Evolutionary conservation across 1,139 yeast species (phyloP).

Genomic region (Protomyces inundatus): DNA sequence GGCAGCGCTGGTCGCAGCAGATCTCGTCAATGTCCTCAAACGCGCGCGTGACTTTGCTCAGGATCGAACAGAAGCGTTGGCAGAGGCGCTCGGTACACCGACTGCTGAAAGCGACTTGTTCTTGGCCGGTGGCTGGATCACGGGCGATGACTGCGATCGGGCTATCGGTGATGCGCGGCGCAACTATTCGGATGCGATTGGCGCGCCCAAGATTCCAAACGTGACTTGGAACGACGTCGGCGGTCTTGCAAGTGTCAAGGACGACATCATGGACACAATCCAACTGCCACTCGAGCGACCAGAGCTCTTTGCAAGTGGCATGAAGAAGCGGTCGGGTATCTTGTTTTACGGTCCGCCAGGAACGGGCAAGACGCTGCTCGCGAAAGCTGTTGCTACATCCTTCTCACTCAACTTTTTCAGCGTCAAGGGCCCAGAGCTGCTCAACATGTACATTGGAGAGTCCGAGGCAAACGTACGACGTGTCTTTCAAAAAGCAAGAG

Average conservation of each 20-base stretch:
- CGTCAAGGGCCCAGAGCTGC: slow-evolving; percentile 81
- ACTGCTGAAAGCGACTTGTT: slow-evolving; percentile 6
- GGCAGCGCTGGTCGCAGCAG: slow-evolving; percentile 89
- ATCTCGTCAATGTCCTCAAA: slow-evolving; percentile 64
- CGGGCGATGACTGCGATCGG: slow-evolving; percentile 59
- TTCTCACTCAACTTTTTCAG: slow-evolving; percentile 94
- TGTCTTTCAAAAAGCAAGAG: slow-evolving; percentile 89
- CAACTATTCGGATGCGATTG: slow-evolving; percentile 87
- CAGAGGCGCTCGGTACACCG: slow-evolving; percentile 32
- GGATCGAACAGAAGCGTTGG: slow-evolving; percentile 43
- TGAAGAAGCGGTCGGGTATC: slow-evolving; percentile 86
- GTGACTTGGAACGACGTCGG: slow-evolving; percentile 96
- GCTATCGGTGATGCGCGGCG: slow-evolving; percentile 80
- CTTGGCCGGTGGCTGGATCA: slow-evolving; percentile 40
- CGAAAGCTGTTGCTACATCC: slow-evolving; percentile 94
- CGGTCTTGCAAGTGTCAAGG: slow-evolving; percentile 81
- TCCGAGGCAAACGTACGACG: slow-evolving; percentile 94
- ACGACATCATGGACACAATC: slow-evolving; percentile 87
- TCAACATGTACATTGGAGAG: slow-evolving; percentile 97
- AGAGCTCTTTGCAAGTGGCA: slow-evolving; percentile 76
- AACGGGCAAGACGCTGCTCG: slow-evolving; percentile 89
- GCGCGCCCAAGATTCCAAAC: slow-evolving; percentile 93
- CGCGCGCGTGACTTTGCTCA: slow-evolving; percentile 58
- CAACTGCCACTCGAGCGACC: slow-evolving; percentile 95
- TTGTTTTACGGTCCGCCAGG: slow-evolving; percentile 98